Evolutionary conservation across 768 basidiomycete species (phyloP), one percentile per base, ranked within the genome.

Genomic region (Mycena amicta): DNA sequence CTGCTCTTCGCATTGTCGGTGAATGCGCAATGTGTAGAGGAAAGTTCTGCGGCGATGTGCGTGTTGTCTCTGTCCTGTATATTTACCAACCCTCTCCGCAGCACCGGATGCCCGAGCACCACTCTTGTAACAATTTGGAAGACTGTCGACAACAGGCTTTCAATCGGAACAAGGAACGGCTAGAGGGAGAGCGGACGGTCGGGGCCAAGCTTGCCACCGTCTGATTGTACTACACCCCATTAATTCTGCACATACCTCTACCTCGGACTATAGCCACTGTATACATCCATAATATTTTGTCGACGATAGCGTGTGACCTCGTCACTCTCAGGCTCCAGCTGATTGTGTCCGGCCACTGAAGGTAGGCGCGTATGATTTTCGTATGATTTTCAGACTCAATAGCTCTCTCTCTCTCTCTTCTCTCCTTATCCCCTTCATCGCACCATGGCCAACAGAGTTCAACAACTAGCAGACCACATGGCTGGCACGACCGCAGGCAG

Each of bases 41-140:
- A 15, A 83, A 87, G 66, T 95, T 93, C 75, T 95, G 93, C 68
- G 83, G 85, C 56, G 76, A 80, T 59, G 91, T 92, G 66, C 72
- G 90, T 82, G 11, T n/a, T n/a, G n/a, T n/a, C n/a, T n/a, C n/a
- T n/a, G n/a, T n/a, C n/a, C n/a, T n/a, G n/a, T n/a, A n/a, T n/a
- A n/a, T n/a, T n/a, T n/a, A n/a, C n/a, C n/a, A n/a, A n/a, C n/a
- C n/a, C 61, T 41, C 57, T 56, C 57, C 65, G 28, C 55, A 94
- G 90, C 93, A 95, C 70, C 90, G 93, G 59, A 80, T 95, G 62
- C 92, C 93, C 5, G 93, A 95, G 71, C 90, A 92, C 66, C 93
- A 95, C 72, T 81, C 82, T 55, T 95, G 93, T 77, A 82, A 84
- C 64, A 89, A 93, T 60, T 77, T 95, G 61, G 87, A 90, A 70